A percentile compares a stretch with the other conserved stretches of the same genome.
Evolutionary conservation across 345 rosid genomes (phyloP).

Genomic region (Populus simonii): DNA sequence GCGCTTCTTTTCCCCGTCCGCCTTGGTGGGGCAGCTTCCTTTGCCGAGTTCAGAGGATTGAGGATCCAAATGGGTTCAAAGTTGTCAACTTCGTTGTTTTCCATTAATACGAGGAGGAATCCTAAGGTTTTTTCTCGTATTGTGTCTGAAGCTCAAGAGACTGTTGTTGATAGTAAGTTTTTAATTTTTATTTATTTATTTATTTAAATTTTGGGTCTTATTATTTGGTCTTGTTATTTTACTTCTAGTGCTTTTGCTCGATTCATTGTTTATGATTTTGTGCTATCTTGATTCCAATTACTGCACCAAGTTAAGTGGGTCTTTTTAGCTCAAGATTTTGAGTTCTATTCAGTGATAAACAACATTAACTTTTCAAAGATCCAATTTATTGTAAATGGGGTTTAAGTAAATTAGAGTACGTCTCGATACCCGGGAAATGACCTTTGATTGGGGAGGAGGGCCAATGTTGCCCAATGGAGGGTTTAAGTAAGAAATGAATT

Average conservation of each 20-base stretch:
- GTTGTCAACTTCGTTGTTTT: slow-evolving; percentile 17
- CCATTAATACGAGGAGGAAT: slow-evolving; percentile 28
- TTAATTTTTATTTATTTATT: background rate
- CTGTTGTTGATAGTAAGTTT: slow-evolving; percentile 44
- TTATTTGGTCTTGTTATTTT: background rate
- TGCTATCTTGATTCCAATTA: background rate
- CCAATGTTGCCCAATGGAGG: background rate
- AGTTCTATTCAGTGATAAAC: background rate
- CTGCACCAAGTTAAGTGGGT: background rate
- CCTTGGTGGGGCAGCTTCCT: slow-evolving; percentile 19
- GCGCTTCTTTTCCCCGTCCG: slow-evolving; percentile 16
- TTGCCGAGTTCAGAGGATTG: slow-evolving; percentile 46
- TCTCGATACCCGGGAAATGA: background rate
- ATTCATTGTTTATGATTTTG: background rate
- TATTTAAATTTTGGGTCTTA: background rate
- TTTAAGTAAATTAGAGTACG: background rate
- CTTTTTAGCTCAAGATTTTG: background rate
- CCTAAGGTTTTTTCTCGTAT: slow-evolving; percentile 35
- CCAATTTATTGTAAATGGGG: background rate
- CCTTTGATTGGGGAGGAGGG: background rate
- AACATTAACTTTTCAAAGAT: background rate
- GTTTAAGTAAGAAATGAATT: background rate
- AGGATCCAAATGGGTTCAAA: slow-evolving; percentile 36
- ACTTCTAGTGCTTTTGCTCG: background rate
- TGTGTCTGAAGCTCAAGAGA: slow-evolving; percentile 56